Base-by-base conservation (phyloP, 2,329 filamentous ascomycete species). In the Botryotinia calthae region DNA sequence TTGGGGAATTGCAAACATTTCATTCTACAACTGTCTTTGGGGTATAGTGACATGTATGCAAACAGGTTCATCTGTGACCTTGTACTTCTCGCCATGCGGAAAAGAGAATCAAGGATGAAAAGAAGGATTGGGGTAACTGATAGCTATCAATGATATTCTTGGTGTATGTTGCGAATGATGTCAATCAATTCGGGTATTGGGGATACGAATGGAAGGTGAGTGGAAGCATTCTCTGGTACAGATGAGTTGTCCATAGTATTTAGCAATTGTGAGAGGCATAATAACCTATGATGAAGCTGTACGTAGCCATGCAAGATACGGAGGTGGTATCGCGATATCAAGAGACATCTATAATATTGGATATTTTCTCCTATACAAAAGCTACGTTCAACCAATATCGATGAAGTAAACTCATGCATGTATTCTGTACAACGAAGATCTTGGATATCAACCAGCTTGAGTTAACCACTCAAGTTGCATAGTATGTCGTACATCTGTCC, bases 281-380 rank as follows among this genome's bases (percentile, higher is more conserved):
- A 51, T 28, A 51, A 66, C 63, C 46, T 66, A 65, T 51, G 48
- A 34, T 65, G 31, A 16, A 37, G 63, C 20, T 48, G 44, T 66
- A 66, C 31, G 46, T 54, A 66, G 64, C 64, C 37, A 37, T 54
- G 46, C 34, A 37, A 66, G 63, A 66, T 66, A 51, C 16, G 8
- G 28, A 46, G 42, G 25, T 46, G 51, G 51, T 18, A 56, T 56
- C 14, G 51, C 28, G 51, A 56, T 9, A 56, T 56, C n/a, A 28
- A 56, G n/a, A 28, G 51, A 56, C 2, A 18, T 28, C 51, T 28
- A 56, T 31, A 42, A 46, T 14, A 31, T 44, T 64, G 62, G 40
- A n/a, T 28, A 56, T 34, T 34, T 12, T 22, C 56, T 59, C 28
- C 2, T 1, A 34, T 34, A 9, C 58, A 40, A 37, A 40, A 61